Evolutionary conservation across 2,329 filamentous ascomycete genomes (phyloP).

Genomic region (Colletotrichum spaethianum): DNA sequence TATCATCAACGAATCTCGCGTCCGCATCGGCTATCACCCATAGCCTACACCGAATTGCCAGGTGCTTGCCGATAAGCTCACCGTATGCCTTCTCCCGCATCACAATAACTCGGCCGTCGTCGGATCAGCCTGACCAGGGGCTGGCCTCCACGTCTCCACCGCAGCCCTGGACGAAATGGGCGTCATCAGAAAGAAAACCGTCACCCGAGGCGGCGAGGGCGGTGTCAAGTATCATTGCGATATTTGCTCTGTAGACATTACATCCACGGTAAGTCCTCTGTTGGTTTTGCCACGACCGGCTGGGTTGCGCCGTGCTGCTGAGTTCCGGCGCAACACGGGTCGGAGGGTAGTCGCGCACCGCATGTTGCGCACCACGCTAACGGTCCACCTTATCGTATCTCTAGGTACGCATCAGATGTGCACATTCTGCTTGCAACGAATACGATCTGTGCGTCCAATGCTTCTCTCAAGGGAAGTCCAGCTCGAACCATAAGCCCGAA

Average conservation of each 20-base stretch:
- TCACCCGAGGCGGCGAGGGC: conserved; percentile 85
- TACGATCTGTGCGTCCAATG: conserved; percentile 98
- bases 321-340: conserved; percentile 23
- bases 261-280: conserved; percentile 82
- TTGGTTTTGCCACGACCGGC: conserved; percentile 13
- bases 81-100: conserved; percentile 20
- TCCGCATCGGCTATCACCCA: conserved; percentile 2
- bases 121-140: conserved; percentile 40
- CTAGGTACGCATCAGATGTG: conserved; percentile 95
- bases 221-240: conserved; percentile 98
- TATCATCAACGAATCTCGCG: conserved; percentile 16
- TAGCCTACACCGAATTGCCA: neutral
- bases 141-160: conserved; percentile 39
- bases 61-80: neutral
- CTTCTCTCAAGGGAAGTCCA: conserved; percentile 85
- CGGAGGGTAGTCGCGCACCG: neutral
- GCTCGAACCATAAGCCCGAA: conserved; percentile 87
- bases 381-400: conserved; percentile 53
- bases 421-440: conserved; percentile 85
- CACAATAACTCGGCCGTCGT: conserved; percentile 27
- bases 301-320: conserved; percentile 10
- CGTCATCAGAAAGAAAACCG: conserved; percentile 96
- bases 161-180: conserved; percentile 73
- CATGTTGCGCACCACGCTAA: conserved; percentile 23
- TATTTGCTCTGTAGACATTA: conserved; percentile 96